Conservation (phyloP, 176 grass and related monocot genomes). For the Dendrocalamus sinicus region DNA sequence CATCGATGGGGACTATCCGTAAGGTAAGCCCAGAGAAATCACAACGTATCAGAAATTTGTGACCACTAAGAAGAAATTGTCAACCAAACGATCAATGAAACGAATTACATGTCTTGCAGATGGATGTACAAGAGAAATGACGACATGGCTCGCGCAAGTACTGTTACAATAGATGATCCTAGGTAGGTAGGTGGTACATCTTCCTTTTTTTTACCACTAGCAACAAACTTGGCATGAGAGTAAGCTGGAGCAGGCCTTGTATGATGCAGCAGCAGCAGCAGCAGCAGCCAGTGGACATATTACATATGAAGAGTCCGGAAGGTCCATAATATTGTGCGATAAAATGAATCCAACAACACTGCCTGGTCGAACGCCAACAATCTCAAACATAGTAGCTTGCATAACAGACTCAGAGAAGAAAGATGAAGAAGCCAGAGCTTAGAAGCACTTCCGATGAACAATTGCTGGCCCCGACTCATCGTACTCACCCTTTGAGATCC, state of each 20-base stretch:
- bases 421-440: slow-evolving; percentile 20
- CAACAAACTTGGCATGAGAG: slow-evolving; percentile 40
- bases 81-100: slow-evolving; percentile 7
- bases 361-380: slow-evolving; percentile 40
- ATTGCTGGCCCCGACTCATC: slow-evolving; percentile 57
- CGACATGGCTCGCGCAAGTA: neutral
- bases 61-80: neutral
- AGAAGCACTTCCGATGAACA: slow-evolving; percentile 62
- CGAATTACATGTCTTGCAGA: neutral
- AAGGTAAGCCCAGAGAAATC: neutral
- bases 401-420: slow-evolving; percentile 35
- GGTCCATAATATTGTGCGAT: slow-evolving; percentile 36
- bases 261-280: slow-evolving; percentile 32
- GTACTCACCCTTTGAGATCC: slow-evolving; percentile 59
- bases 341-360: slow-evolving; percentile 39
- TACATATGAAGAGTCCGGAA: slow-evolving; percentile 5
- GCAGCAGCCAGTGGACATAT: slow-evolving; percentile 37
- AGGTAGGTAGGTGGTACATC: slow-evolving; percentile 6
- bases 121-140: slow-evolving; percentile 39
- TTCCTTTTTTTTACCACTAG: neutral
- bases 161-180: slow-evolving; percentile 12
- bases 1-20: neutral
- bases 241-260: neutral
- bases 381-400: slow-evolving; percentile 50
- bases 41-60: neutral